phyloP scores from a whole-genome alignment of 2,329 filamentous ascomycete genomes.

The Neonectria coccinea region DNA sequence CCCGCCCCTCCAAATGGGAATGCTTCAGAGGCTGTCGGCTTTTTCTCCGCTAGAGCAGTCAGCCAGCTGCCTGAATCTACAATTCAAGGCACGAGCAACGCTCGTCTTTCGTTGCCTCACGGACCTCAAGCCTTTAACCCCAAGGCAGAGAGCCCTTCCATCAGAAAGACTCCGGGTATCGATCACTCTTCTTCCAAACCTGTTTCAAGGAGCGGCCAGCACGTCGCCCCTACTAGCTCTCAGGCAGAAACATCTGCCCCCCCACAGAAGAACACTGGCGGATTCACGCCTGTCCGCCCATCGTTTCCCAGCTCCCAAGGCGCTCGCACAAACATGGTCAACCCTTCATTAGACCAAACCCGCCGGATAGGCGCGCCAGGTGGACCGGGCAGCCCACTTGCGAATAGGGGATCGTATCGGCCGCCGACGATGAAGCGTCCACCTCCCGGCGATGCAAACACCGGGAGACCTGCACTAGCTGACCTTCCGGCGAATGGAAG shows the following conservation, averaged over 20 bases:
- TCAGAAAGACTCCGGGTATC: conserved; percentile 88
- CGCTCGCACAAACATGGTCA: conserved; percentile 58
- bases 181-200: conserved; percentile 84
- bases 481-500: conserved; percentile 63
- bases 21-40: conserved; percentile 63
- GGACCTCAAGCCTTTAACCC: conserved; percentile 75
- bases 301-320: conserved; percentile 43
- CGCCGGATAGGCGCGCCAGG: conserved; percentile 71
- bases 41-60: conserved; percentile 78
- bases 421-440: conserved; percentile 70
- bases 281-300: conserved; percentile 50
- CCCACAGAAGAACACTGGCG: conserved; percentile 39
- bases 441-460: conserved; percentile 46
- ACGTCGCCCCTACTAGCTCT: conserved; percentile 58
- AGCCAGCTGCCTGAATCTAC: conserved; percentile 63
- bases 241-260: conserved; percentile 37
- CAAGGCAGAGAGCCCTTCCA: conserved; percentile 82
- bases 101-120: conserved; percentile 55
- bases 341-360: conserved; percentile 65
- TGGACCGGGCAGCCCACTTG: conserved; percentile 65
- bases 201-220: conserved; percentile 68
- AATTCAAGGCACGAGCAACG: conserved; percentile 54
- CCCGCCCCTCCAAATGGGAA: conserved; percentile 40
- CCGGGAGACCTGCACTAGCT: conserved; percentile 58
- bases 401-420: conserved; percentile 69